Conservation (phyloP, 495 filamentous ascomycete species). For the Aspergillus avenaceus region DNA sequence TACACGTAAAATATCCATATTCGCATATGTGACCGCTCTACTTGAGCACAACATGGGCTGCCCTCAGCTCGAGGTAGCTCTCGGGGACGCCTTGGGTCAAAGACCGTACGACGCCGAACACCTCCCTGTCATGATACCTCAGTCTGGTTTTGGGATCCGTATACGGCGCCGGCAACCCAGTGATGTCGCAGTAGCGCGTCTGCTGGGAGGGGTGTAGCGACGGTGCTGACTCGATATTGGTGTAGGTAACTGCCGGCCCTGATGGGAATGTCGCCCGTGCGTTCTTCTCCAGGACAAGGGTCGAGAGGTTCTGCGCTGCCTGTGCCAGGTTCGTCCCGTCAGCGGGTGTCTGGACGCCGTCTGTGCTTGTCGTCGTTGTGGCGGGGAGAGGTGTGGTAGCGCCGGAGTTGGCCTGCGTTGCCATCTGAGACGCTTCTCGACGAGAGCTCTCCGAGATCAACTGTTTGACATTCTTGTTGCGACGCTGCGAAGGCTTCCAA, state of each 20-base stretch:
- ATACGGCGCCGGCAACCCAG: conserved; percentile 82
- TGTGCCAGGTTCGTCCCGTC: conserved; percentile 71
- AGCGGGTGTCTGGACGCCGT: conserved; percentile 55
- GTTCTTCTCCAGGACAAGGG: conserved; percentile 78
- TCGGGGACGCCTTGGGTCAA: conserved; percentile 78
- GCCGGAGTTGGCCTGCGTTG: conserved; percentile 79
- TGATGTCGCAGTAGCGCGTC: conserved; percentile 90
- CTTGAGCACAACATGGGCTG: conserved; percentile 90
- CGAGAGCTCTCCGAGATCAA: conserved; percentile 86
- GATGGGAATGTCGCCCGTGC: conserved; percentile 33
- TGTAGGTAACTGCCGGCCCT: conserved; percentile 81
- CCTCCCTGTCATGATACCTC: conserved; percentile 83
- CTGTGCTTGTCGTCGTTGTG: conserved; percentile 46
- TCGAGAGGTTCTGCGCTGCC: conserved; percentile 76
- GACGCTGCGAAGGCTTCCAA: conserved; percentile 89
- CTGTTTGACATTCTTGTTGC: conserved; percentile 98
- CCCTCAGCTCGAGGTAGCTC: conserved; percentile 81
- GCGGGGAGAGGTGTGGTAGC: conserved; percentile 64
- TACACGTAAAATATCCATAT: background rate
- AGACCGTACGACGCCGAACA: conserved; percentile 74
- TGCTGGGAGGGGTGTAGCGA: conserved; percentile 68
- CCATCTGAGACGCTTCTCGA: conserved; percentile 74
- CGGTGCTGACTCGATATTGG: conserved; percentile 89
- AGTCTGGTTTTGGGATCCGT: conserved; percentile 90
- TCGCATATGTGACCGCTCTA: conserved; percentile 30